These are phyloP conservation scores for Emmonsiellopsis sp. DNA, from an alignment of 2,329 filamentous ascomycete species.

Conservation along the genomic window DNA sequence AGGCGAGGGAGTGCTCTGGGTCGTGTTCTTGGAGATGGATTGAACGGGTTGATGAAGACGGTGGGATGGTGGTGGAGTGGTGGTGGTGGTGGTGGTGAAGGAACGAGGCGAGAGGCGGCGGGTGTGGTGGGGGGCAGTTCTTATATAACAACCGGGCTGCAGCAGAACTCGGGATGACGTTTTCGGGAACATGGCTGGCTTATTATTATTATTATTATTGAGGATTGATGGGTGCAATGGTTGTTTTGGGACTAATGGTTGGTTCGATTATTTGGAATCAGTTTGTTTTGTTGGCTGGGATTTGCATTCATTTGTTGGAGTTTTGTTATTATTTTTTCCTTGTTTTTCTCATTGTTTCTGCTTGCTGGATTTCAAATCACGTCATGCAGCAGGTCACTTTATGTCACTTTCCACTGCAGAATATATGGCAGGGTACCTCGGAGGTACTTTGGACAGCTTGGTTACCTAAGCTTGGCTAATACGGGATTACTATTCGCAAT, in stretches of 20 bases:
- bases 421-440: background rate
- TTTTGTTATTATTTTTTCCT: background rate
- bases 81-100: background rate
- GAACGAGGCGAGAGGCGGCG: background rate
- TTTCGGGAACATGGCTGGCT: conserved; percentile 5
- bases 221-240: no score
- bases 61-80: background rate
- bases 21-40: background rate
- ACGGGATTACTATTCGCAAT: no score
- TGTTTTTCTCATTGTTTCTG: background rate
- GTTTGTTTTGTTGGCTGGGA: no score
- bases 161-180: conserved; percentile 10
- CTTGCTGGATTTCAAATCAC: background rate
- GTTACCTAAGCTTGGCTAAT: no score
- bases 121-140: background rate
- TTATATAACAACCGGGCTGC: background rate
- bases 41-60: background rate
- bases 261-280: no score
- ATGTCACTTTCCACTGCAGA: background rate
- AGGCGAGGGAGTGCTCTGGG: background rate
- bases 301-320: background rate
- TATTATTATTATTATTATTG: background rate
- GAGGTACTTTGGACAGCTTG: background rate
- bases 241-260: no score
- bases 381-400: no score